Conservation (phyloP, 2,329 filamentous ascomycete genomes). For the Passalora sequoiae region DNA sequence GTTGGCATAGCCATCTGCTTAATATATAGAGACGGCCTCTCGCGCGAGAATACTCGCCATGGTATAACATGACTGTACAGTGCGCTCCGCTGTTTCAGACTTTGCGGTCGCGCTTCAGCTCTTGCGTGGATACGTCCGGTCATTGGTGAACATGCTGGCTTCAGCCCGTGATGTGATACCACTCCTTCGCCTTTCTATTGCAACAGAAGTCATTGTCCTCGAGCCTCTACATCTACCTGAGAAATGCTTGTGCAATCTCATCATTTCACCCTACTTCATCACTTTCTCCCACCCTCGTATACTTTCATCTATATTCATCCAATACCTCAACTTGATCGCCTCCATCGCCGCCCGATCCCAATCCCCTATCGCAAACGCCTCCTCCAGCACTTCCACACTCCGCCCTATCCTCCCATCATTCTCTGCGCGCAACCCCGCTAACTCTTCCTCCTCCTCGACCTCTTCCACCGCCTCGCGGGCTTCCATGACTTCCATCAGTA, state of each 20-base stretch:
- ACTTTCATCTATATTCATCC: slow-evolving; percentile 79
- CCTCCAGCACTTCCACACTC: slow-evolving; percentile 59
- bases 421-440: slow-evolving; percentile 54
- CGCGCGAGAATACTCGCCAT: neutral
- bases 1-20: neutral
- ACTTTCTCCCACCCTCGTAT: slow-evolving; percentile 85
- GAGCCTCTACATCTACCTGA: too few relatives aligned
- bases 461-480: slow-evolving; percentile 58
- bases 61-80: neutral
- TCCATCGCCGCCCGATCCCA: slow-evolving; percentile 63
- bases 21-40: neutral
- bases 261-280: too few relatives aligned
- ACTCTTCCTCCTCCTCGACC: slow-evolving; percentile 55
- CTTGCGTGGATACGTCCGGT: too few relatives aligned
- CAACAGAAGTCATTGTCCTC: too few relatives aligned
- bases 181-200: too few relatives aligned
- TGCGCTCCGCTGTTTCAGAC: neutral
- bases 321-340: slow-evolving; percentile 77
- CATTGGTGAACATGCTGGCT: too few relatives aligned
- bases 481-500: slow-evolving; percentile 77
- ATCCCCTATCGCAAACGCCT: slow-evolving; percentile 62
- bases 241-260: too few relatives aligned
- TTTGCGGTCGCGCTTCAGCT: too few relatives aligned
- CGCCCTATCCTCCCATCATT: slow-evolving; percentile 64
- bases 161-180: too few relatives aligned